These are phyloP conservation scores for Cyclotella kingstonii DNA, from an alignment of 108 stramenopile species.

Conservation along the genomic window DNA sequence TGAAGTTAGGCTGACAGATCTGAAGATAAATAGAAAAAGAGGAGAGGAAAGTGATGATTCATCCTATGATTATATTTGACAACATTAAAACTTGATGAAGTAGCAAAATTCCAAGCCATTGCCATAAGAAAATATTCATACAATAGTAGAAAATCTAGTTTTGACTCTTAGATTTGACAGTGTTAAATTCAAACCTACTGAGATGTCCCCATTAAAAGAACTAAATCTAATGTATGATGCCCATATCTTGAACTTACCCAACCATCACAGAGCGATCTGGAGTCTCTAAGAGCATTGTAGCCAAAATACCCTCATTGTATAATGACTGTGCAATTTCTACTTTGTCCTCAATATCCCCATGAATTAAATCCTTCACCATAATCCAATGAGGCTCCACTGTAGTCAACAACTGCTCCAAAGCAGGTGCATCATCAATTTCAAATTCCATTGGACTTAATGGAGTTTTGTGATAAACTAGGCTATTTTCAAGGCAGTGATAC, in stretches of 20 bases:
- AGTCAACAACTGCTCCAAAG: constrained; percentile 86
- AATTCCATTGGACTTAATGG: constrained; percentile 94
- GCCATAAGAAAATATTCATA: no score
- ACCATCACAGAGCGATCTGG: constrained; percentile 47
- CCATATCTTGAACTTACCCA: constrained; percentile 16
- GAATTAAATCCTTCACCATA: constrained; percentile 78
- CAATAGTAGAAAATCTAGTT: no score
- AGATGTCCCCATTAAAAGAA: not conserved
- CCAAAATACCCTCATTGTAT: constrained; percentile 85
- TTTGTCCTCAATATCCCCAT: constrained; percentile 89
- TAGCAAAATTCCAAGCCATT: not conserved
- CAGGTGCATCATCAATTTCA: constrained; percentile 96
- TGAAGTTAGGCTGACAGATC: constrained; percentile 18
- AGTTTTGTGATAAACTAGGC: constrained; percentile 81
- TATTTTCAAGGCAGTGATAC: constrained; percentile 95
- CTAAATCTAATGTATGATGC: not conserved
- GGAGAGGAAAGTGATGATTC: constrained; percentile 29
- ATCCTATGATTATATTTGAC: constrained; percentile 26
- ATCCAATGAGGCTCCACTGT: constrained; percentile 90
- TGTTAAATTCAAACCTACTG: not conserved
- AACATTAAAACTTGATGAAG: not conserved
- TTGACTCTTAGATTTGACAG: no score
- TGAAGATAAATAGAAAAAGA: not conserved
- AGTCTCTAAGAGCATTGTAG: constrained; percentile 48
- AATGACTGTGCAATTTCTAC: constrained; percentile 81